Conservation (phyloP, 2,329 filamentous ascomycete genomes). For the Aspergillus chevalieri region DNA sequence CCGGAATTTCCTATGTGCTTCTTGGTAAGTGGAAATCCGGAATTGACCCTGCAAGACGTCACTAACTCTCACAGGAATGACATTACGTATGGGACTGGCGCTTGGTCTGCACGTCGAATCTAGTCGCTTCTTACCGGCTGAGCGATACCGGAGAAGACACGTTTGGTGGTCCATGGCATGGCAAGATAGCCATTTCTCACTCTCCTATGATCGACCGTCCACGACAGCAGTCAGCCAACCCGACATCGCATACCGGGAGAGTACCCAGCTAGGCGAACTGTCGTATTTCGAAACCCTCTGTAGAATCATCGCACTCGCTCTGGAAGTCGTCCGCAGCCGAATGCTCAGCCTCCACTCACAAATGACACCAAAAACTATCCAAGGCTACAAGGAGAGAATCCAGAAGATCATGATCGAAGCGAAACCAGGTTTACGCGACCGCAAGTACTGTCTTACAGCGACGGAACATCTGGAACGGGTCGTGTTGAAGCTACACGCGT, state of each 20-base stretch:
- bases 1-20: constrained; percentile 57
- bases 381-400: constrained; percentile 52
- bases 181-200: constrained; percentile 59
- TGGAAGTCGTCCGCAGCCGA: constrained; percentile 56
- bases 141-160: constrained; percentile 41
- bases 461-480: constrained; percentile 55
- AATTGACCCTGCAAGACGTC: not conserved
- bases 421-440: constrained; percentile 52
- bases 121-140: constrained; percentile 46
- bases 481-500: constrained; percentile 56
- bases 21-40: constrained; percentile 33
- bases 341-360: constrained; percentile 49
- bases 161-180: constrained; percentile 57
- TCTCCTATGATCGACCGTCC: constrained; percentile 57
- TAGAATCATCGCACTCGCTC: constrained; percentile 46
- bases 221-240: constrained; percentile 50
- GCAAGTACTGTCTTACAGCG: constrained; percentile 32
- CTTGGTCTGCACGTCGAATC: constrained; percentile 56
- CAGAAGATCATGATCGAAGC: constrained; percentile 54
- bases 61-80: constrained; percentile 41
- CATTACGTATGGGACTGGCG: constrained; percentile 55
- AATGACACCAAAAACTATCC: constrained; percentile 50
- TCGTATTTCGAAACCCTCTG: constrained; percentile 56
- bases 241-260: constrained; percentile 45
- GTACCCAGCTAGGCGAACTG: constrained; percentile 43